Evolutionary conservation across 2,329 filamentous ascomycete genomes (phyloP), one percentile per base, ranked within the genome.

Genomic region (Domatiomyces catenatus): DNA sequence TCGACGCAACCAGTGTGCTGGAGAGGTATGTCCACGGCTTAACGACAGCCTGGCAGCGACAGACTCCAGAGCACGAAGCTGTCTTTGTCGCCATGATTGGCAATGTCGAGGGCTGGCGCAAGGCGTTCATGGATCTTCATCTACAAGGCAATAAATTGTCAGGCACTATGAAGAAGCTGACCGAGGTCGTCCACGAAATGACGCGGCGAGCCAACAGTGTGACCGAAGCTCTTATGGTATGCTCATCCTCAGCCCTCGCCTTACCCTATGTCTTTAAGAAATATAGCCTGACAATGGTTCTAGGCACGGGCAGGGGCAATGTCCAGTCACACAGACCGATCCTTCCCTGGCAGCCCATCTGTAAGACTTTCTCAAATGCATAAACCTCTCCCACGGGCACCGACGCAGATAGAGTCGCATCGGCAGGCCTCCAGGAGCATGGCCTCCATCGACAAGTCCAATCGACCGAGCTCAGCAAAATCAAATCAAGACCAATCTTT

Each of bases 1-100:
- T 88, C 50, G 77, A 81, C 55, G 84, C 84, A 1, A 86, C 84
- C 43, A 77, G 79, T 51, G 83, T 86, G 49, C 83, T 96, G 48
- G 81, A 81, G 50, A 72, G 77, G 50, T 95, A 94, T 65, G 71
- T 96, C 47, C 72, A 75, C 5, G 71, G 77, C 32, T 76, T 93
- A 54, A 75, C 78, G 45, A 71, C 80, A 39, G 73, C 77, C 3
- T 72, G 75, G 56, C 79, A 77, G 64, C 75, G 79, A 50, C 68
- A 74, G 48, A 69, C 75, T 15, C 66, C 69, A 22, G 79, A 83
- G 46, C 76, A 85, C 19, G 73, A 76, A 36, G 81, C 85, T 46
- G 86, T 94, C 18, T 92, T 85, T 59, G 77, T 82, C 42, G 87
- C 89, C 39, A 96, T 96, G 89, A 83, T 84, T 61, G 86, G 86